Conservation (phyloP, 2,329 filamentous ascomycete species). For the Tolypocladium amazonense region DNA sequence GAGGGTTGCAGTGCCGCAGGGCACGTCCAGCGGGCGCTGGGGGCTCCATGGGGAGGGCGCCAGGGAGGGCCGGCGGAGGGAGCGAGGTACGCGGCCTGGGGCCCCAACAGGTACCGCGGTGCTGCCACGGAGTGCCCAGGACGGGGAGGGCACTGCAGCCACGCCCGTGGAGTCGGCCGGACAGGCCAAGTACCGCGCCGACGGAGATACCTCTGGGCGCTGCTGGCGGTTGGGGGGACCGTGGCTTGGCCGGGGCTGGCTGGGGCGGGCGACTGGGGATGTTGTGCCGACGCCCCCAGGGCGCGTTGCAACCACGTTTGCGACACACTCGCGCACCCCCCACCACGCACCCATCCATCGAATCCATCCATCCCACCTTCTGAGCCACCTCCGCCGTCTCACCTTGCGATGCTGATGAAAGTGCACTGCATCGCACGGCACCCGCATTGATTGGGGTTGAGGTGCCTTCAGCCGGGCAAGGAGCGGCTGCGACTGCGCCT, state of each 20-base stretch:
- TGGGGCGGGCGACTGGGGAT: slow-evolving; percentile 2
- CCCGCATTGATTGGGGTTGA: background rate
- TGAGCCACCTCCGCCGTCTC: background rate
- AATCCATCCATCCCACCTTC: background rate
- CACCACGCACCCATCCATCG: background rate
- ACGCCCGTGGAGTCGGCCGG: background rate
- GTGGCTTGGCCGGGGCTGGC: slow-evolving; percentile 4
- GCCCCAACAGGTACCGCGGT: background rate
- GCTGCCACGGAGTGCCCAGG: background rate
- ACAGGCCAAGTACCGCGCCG: background rate
- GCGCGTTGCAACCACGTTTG: background rate
- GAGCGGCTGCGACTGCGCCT: background rate
- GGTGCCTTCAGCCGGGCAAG: background rate
- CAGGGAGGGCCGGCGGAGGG: background rate
- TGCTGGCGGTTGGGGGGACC: slow-evolving; percentile 1
- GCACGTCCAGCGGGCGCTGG: background rate
- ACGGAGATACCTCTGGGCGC: slow-evolving; percentile 2
- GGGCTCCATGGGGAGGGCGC: background rate
- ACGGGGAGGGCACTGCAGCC: background rate
- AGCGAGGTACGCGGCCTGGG: background rate
- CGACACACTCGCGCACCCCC: background rate
- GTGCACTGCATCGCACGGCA: background rate
- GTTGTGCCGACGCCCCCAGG: slow-evolving; percentile 2
- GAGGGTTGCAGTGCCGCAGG: background rate
- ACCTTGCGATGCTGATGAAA: background rate